Percentiles rank a stretch among this genome's conserved stretches.
Conservation (phyloP, 2,329 filamentous ascomycete genomes). For the Aspergillus vadensis region DNA sequence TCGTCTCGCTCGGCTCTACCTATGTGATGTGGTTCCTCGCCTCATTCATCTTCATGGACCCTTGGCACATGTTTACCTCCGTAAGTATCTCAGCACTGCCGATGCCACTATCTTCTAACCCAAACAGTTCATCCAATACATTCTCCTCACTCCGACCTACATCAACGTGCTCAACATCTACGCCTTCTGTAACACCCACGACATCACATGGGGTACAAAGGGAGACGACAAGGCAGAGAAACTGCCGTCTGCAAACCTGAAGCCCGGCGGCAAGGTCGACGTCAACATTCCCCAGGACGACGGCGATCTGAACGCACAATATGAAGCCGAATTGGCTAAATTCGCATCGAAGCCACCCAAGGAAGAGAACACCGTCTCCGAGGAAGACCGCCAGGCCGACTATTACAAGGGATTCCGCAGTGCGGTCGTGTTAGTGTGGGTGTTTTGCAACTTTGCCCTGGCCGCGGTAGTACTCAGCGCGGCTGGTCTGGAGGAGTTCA, state of each 20-base stretch:
- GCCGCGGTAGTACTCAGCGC: conserved; percentile 83
- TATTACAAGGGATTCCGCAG: conserved; percentile 97
- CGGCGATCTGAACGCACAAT: conserved; percentile 90
- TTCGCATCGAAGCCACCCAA: conserved; percentile 75
- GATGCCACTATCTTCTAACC: conserved; percentile 5
- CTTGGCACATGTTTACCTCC: conserved; percentile 98
- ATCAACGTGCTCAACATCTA: conserved; percentile 99
- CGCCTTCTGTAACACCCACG: conserved; percentile 97
- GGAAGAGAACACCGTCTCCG: conserved; percentile 55
- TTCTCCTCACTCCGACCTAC: conserved; percentile 91
- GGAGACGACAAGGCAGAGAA: conserved; percentile 95
- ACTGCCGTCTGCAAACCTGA: conserved; percentile 82
- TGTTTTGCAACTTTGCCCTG: conserved; percentile 91
- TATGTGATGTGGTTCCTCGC: conserved; percentile 91
- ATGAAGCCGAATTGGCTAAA: conserved; percentile 76
- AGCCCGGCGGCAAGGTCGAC: conserved; percentile 93
- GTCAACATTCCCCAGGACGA: conserved; percentile 84
- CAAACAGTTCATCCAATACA: conserved; percentile 79
- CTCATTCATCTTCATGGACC: conserved; percentile 92
- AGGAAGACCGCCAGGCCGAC: conserved; percentile 84
- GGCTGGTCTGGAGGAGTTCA: conserved; percentile 74
- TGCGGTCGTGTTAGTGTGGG: conserved; percentile 90
- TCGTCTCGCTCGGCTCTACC: conserved; percentile 87
- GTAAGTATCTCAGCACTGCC: conserved; percentile 36
- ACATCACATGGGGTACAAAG: conserved; percentile 97